Evolutionary conservation across 75 land plant species (phyloP), one percentile per base, ranked within the genome.

Genomic region (Picea glauca): DNA sequence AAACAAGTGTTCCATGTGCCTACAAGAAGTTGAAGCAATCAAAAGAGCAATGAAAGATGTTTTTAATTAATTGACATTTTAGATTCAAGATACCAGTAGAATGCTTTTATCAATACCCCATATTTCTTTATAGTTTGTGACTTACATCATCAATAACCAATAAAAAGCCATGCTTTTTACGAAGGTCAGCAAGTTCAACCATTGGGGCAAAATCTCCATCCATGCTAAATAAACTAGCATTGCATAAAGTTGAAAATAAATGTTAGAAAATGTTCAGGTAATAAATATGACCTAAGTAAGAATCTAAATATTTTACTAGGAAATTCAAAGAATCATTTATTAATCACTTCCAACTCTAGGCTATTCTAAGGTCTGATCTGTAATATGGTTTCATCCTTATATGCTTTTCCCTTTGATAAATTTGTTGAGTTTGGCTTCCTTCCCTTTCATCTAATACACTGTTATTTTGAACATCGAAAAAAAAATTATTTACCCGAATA

Each of bases 121-220:
- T 32, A 76, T 76, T 46, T 35, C 31, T 20, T 62, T 76, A 58
- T 65, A 76, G 21, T 76, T 75, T 56, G 20, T 20, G 15, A 84
- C 90, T 90, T 80, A 97, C 99, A 92, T 97, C 99, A 88, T 97
- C 99, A 85, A 95, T 84, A 14, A 93, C 93, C 73, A 97, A 78
- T 77, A 97, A 75, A 88, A 97, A 95, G 11, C 80, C 79, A 81
- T 97, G 90, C 87, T 86, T 88, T 83, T 82, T 86, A 6, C 98
- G 89, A 32, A 97, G 94, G 62, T 83, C 83, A 50, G 79, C 98
- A 70, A 97, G 90, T 76, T 95, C 91, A 62, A 64, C 62, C 62
- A 98, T 58, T 35, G 90, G 98, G 78, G 98, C 99, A 88, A 98
- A 98, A 82, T 98, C 99, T 77, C 99, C 98, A 89, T 98, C 99